Evolutionary conservation across 2,329 filamentous ascomycete genomes (phyloP), one percentile per base, ranked within the genome.

Genomic region (Talaromyces marneffei): DNA sequence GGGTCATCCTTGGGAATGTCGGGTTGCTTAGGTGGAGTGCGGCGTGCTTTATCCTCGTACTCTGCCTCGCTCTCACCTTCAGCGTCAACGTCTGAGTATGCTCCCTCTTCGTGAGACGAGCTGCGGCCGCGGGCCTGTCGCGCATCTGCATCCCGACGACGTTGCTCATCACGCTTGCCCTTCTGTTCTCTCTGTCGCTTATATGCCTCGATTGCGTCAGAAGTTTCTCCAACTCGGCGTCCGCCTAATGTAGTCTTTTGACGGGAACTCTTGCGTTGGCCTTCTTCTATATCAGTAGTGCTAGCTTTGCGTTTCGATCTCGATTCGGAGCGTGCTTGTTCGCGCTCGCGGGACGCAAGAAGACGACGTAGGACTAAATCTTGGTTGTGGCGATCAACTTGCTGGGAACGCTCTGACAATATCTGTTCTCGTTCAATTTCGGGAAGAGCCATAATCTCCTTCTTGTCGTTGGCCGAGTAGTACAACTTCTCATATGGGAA

Each of bases 361-460:
- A 95, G 86, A 68, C 89, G 88, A 63, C 89, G 90, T 55, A 97
- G 83, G 65, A 92, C 86, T 53, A 87, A 83, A 70, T 94, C 91
- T 77, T 96, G 93, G 63, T 89, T 85, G 68, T 90, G 87, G 57
- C 87, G 87, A 70, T 94, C 90, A 62, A 92, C 87, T 73, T 94
- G 87, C 68, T 91, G 86, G 37, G 89, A 88, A 66, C 94, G 91
- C 67, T 96, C 90, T 20, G 92, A 93, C 6, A 99, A 84, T 48
- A 96, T 87, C 72, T 91, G 86, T 75, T 99, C 94, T 65, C 93
- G 89, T 71, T 96, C 87, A 57, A 97, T 87, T 78, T 97, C 92
- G 31, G 92, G 88, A 83, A 97, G 86, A 61, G 82, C 84, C 83
- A 94, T 87, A 64, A 99, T 94, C 57, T 89, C 82, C 7, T 83